A percentile compares a stretch with the other conserved stretches of the same genome.
phyloP scores from a whole-genome alignment of 139 green algal species.

The Picochlorum sp. region DNA sequence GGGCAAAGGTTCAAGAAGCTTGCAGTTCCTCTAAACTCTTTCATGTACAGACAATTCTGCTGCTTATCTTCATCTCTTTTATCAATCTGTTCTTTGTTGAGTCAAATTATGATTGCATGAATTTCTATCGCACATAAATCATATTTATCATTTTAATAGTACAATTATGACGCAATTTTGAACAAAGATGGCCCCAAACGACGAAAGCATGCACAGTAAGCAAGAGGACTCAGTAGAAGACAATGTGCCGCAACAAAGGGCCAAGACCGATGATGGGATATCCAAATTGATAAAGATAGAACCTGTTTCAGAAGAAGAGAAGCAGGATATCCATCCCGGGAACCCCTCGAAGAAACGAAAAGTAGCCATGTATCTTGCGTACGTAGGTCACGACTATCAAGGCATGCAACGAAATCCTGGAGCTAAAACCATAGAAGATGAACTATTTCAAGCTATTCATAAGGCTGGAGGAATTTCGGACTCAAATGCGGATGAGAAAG shows the following conservation, averaged over 20 bases:
- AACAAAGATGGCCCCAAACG: no score
- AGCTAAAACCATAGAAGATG: slow-evolving; percentile 70
- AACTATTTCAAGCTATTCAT: slow-evolving; percentile 62
- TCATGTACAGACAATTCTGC: no score
- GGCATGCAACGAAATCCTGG: slow-evolving; percentile 88
- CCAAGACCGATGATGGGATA: neutral
- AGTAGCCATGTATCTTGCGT: slow-evolving; percentile 65
- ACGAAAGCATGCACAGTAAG: no score
- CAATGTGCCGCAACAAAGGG: neutral
- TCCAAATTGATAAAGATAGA: neutral
- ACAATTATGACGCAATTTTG: no score
- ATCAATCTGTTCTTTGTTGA: no score
- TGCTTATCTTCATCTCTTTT: no score
- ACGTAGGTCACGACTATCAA: slow-evolving; percentile 69
- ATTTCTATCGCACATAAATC: no score
- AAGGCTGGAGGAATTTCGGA: slow-evolving; percentile 58
- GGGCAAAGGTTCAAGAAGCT: neutral
- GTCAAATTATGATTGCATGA: no score
- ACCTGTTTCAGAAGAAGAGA: neutral
- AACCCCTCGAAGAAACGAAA: slow-evolving; percentile 56
- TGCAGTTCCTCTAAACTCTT: no score
- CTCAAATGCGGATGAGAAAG: slow-evolving; percentile 47
- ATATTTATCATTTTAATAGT: no score
- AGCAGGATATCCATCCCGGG: neutral
- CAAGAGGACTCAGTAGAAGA: no score